phyloP scores from a whole-genome alignment of 768 basidiomycete species.

The Tulasnella sp. region DNA sequence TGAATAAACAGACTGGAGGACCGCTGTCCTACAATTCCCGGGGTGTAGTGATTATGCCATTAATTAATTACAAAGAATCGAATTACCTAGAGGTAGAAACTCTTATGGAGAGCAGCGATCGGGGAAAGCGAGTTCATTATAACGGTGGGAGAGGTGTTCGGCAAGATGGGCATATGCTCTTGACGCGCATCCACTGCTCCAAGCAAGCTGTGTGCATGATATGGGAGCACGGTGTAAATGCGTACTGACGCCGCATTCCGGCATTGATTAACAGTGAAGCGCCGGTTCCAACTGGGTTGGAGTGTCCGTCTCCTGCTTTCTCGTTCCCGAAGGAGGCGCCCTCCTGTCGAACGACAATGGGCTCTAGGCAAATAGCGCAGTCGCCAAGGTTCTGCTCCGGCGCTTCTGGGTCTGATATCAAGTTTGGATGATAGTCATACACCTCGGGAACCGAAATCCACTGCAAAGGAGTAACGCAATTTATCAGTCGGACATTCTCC shows the following conservation, averaged over 20 bases:
- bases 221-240: conserved; percentile 87
- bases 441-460: conserved; percentile 56
- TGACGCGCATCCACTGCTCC: conserved; percentile 79
- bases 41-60: background rate
- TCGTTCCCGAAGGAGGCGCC: conserved; percentile 45
- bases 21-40: background rate
- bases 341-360: conserved; percentile 60
- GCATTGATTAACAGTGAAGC: conserved; percentile 46
- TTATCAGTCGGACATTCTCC: background rate
- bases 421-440: conserved; percentile 84
- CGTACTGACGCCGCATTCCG: conserved; percentile 65
- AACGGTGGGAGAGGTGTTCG: conserved; percentile 81
- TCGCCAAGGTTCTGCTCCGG: conserved; percentile 79
- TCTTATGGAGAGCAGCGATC: background rate
- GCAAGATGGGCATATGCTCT: conserved; percentile 94
- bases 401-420: conserved; percentile 72
- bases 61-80: background rate
- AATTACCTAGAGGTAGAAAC: background rate
- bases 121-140: conserved; percentile 43
- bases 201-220: conserved; percentile 89
- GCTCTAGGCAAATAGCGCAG: conserved; percentile 93
- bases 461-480: conserved; percentile 45
- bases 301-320: conserved; percentile 30
- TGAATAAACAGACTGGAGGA: background rate
- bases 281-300: conserved; percentile 28